phyloP scores from a whole-genome alignment of 768 basidiomycete genomes.

The Tubosaeta sp. region DNA sequence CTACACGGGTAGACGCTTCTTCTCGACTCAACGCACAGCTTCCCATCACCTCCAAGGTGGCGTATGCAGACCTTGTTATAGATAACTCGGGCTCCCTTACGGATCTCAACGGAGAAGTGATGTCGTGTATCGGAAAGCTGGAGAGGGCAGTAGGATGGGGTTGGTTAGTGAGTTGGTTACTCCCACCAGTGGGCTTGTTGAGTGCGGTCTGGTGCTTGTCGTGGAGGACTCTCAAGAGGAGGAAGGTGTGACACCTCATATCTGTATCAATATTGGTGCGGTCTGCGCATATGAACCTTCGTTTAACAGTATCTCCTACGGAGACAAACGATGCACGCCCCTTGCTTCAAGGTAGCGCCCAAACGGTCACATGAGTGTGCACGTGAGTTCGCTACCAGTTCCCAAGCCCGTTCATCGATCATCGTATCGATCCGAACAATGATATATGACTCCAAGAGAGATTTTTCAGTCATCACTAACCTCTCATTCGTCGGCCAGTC shows the following conservation, averaged over 20 bases:
- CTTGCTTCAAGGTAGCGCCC: no score
- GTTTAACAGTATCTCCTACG: neutral
- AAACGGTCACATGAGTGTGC: no score
- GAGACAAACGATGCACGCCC: no score
- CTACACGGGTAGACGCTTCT: constrained; percentile 61
- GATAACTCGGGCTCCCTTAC: constrained; percentile 80
- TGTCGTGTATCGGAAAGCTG: constrained; percentile 39
- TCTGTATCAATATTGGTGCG: neutral
- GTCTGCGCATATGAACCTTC: neutral
- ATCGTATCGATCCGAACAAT: neutral
- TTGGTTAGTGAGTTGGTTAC: constrained; percentile 61
- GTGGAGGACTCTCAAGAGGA: constrained; percentile 31
- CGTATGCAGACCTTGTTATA: constrained; percentile 81
- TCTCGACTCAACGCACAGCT: constrained; percentile 78
- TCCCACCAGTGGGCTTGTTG: constrained; percentile 51
- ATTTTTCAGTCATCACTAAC: neutral
- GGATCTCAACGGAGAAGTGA: constrained; percentile 54
- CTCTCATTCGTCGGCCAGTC: neutral
- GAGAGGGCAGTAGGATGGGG: constrained; percentile 48
- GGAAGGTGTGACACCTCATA: constrained; percentile 4
- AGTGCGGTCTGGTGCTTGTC: constrained; percentile 39
- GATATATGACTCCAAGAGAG: neutral
- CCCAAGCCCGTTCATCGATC: no score
- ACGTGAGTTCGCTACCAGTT: no score
- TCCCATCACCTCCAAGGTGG: constrained; percentile 70